phyloP scores from a whole-genome alignment of 192 early-diverging fungal species.

The Podila clonocystis region DNA sequence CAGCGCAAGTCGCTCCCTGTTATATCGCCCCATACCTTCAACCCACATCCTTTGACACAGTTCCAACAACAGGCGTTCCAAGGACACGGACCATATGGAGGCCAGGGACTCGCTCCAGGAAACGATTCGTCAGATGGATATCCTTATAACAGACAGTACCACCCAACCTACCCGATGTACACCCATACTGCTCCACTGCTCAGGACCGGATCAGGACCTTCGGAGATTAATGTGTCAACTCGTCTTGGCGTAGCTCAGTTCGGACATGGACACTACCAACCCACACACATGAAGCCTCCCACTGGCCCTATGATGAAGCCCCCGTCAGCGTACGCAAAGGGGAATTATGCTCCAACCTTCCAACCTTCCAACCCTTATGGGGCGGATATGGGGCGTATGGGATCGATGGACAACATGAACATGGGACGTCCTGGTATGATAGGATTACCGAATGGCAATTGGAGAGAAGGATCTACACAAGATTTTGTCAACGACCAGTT shows the following conservation, averaged over 20 bases:
- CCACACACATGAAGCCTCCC: background rate
- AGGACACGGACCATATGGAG: background rate
- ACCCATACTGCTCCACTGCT: background rate
- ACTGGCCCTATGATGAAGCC: conserved; percentile 2
- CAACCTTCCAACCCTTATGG: conserved; percentile 6
- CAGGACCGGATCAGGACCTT: background rate
- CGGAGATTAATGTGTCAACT: background rate
- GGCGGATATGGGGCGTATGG: no score
- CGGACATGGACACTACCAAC: background rate
- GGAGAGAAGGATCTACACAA: conserved; percentile 6
- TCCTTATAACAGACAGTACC: conserved; percentile 7
- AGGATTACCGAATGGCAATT: conserved; percentile 1
- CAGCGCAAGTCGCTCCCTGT: background rate
- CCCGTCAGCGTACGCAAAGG: background rate
- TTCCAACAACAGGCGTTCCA: background rate
- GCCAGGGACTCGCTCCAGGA: background rate
- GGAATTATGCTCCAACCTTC: conserved; percentile 12
- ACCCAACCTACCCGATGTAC: background rate
- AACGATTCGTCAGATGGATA: conserved; percentile 9
- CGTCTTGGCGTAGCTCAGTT: background rate
- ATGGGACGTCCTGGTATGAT: conserved; percentile 6
- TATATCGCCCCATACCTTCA: no score
- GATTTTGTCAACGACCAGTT: conserved; percentile 1
- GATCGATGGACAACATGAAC: background rate
- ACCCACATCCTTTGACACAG: no score